Evolutionary conservation across 805 yeast genomes (phyloP), one percentile per base, ranked within the genome.

Genomic region (Jamesozyma rosinii): DNA sequence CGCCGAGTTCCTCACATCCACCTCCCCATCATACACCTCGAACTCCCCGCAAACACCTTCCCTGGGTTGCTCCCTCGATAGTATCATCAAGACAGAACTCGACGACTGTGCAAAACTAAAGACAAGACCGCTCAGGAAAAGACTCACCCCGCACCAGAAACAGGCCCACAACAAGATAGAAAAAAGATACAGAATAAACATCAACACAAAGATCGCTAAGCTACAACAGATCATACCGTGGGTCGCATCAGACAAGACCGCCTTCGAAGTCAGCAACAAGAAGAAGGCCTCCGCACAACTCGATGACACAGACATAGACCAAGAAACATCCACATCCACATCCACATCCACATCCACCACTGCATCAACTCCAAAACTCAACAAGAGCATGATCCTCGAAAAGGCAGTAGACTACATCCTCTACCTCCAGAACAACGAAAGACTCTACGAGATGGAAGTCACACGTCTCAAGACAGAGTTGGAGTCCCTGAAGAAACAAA

Each of bases 141-240:
- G 78, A 59, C 58, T 76, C 43, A 74, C 81, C 9, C 69, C 70
- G 3, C 70, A 71, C 50, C 87, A 81, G 61, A 78, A 80, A 51
- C 77, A 76, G 54, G 84, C 84, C 0, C 88, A 81, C 57, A 81
- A 80, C 64, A 76, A 76, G 61, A 78, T 81, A 47, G 87, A 81
- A 55, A 77, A 80, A 55, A 73, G 79, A 48, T 81, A 81, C 59
- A 67, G 87, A 57, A 79, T 79, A 48, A 81, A 80, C 57, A 79
- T 81, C 59, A 81, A 80, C 57, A 75, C 82, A 18, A 80, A 80
- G 58, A 81, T 81, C 44, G 83, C 83, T 5, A 77, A 77, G 21
- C 62, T 81, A 44, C 83, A 79, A 54, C 72, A 71, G 51, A 68
- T 81, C 19, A 79, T 81, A 32, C 88, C 88, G 11, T 75, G 81